phyloP scores from a whole-genome alignment of 78 protist genomes.

The Dictyostelium capitatum region DNA sequence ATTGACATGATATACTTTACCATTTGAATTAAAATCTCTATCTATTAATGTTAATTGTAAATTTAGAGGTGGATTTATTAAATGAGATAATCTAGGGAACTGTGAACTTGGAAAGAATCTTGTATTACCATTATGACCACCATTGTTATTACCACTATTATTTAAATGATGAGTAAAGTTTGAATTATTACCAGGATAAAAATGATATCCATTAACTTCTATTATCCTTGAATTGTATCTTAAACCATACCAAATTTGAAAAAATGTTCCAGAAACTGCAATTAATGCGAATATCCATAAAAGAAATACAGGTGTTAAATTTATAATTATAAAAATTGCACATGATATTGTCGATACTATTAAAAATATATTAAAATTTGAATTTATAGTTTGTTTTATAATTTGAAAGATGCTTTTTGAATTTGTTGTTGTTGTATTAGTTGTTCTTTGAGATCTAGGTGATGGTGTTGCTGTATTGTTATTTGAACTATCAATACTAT shows the following conservation, averaged over 20 bases:
- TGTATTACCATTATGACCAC: neutral
- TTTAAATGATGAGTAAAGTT: neutral
- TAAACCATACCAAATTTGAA: slow-evolving; percentile 30
- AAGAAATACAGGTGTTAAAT: neutral
- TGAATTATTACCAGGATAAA: slow-evolving; percentile 15
- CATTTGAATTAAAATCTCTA: slow-evolving; percentile 80
- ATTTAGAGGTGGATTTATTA: slow-evolving; percentile 50
- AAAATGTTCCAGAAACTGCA: slow-evolving; percentile 24
- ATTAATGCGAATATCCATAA: slow-evolving; percentile 26
- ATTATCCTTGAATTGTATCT: slow-evolving; percentile 15
- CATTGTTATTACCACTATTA: neutral
- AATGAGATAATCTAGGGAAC: slow-evolving; percentile 36
- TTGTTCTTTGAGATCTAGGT: neutral
- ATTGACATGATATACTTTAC: neutral
- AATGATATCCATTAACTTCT: slow-evolving; percentile 23
- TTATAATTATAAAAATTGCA: slow-evolving; percentile 1
- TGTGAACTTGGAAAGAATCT: slow-evolving; percentile 20
- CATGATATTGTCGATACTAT: slow-evolving; percentile 6
- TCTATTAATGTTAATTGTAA: slow-evolving; percentile 72
- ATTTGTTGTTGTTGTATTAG: neutral
- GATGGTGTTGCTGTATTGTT: slow-evolving; percentile 9
- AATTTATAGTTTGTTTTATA: slow-evolving; percentile 2
- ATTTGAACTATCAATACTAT: slow-evolving; percentile 13
- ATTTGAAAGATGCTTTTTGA: neutral
- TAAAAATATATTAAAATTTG: slow-evolving; percentile 9